Conservation (phyloP, 352 stramenopile species). For the Paralagenidium karlingii region DNA sequence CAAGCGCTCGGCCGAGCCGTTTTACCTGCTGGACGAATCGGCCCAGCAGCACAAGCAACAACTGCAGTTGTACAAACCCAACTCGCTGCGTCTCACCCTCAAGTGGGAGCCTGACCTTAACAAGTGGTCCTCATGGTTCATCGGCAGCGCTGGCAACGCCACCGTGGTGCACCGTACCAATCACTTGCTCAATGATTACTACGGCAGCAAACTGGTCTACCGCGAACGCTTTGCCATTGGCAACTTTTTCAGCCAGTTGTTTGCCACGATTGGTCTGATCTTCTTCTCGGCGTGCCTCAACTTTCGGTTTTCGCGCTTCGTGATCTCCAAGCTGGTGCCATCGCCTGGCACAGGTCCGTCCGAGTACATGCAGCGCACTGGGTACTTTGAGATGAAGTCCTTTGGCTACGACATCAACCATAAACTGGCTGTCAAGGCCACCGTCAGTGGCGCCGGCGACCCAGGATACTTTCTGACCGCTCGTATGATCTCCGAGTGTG, state of each 20-base stretch:
- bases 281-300: conserved; percentile 32
- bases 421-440: conserved; percentile 26
- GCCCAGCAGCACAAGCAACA: conserved; percentile 20
- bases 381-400: conserved; percentile 45
- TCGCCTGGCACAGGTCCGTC: conserved; percentile 72
- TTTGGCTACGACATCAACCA: conserved; percentile 27
- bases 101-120: conserved; percentile 57
- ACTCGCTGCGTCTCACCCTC: conserved; percentile 18
- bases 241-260: conserved; percentile 27
- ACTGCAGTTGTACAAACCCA: conserved; percentile 17
- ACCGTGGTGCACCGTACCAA: conserved; percentile 68
- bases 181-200: conserved; percentile 32
- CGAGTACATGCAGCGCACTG: conserved; percentile 64
- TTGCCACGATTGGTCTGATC: conserved; percentile 17
- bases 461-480: conserved; percentile 46
- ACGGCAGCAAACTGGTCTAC: conserved; percentile 54
- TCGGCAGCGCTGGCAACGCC: conserved; percentile 73
- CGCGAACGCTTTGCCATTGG: conserved; percentile 39
- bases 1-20: conserved; percentile 26
- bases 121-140: conserved; percentile 54
- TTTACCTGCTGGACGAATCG: conserved; percentile 36
- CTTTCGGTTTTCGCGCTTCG: conserved; percentile 37
- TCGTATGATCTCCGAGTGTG: conserved; percentile 40
- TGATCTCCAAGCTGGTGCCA: conserved; percentile 58
- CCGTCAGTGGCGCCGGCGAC: conserved; percentile 23